phyloP scores from a whole-genome alignment of 805 yeast genomes.

The Nakazawaea ambrosiae region DNA sequence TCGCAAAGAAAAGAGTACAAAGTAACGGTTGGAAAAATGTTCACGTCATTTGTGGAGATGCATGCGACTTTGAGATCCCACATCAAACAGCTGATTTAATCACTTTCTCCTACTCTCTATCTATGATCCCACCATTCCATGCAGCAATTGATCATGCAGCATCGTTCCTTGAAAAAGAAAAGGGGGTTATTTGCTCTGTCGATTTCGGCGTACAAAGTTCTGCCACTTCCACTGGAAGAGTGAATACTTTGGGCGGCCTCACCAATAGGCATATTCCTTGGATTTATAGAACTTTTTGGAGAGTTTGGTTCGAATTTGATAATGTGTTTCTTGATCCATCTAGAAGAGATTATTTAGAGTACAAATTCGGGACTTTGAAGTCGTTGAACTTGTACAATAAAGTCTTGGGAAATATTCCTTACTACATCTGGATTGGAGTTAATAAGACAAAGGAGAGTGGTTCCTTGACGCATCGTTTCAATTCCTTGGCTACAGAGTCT shows the following conservation, averaged over 20 bases:
- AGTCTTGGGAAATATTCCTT: constrained; percentile 67
- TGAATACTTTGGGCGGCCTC: constrained; percentile 70
- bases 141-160: constrained; percentile 69
- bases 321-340: constrained; percentile 72
- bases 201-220: constrained; percentile 75
- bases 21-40: constrained; percentile 50
- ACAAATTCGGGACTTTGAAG: constrained; percentile 75
- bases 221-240: constrained; percentile 58
- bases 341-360: constrained; percentile 77
- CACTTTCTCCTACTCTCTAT: constrained; percentile 73
- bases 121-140: constrained; percentile 82
- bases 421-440: constrained; percentile 78
- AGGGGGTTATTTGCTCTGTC: constrained; percentile 64
- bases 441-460: constrained; percentile 46
- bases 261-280: constrained; percentile 68
- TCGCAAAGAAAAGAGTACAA: constrained; percentile 55
- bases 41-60: constrained; percentile 65
- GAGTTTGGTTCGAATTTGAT: constrained; percentile 83
- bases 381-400: constrained; percentile 62
- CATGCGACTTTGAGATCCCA: constrained; percentile 58
- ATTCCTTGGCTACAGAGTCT: constrained; percentile 73
- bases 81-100: constrained; percentile 54
- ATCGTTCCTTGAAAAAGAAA: constrained; percentile 37
- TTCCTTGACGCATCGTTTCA: constrained; percentile 45
- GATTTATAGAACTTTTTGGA: constrained; percentile 76